These are phyloP conservation scores for Sphenostylis stenocarpa DNA, from an alignment of 306 rosid species.

Conservation along the genomic window DNA sequence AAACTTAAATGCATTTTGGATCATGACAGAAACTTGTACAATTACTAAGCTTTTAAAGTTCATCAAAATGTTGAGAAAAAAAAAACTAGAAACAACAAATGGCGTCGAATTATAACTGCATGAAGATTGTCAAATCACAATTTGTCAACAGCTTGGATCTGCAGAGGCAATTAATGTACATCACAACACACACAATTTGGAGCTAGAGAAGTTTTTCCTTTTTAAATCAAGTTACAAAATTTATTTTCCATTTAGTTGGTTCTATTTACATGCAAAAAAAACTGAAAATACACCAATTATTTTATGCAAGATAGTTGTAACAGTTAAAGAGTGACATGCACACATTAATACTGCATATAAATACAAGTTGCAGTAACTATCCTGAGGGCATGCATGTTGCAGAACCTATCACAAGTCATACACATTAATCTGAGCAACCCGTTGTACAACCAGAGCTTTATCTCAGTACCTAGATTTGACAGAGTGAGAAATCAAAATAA, in stretches of 20 bases:
- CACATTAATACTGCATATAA: constrained; percentile 23
- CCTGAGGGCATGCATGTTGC: constrained; percentile 28
- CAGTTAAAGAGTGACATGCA: constrained; percentile 22
- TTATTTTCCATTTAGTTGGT: constrained; percentile 13
- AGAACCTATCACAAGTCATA: constrained; percentile 47
- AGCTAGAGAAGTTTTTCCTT: background rate
- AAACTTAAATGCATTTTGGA: constrained; percentile 25
- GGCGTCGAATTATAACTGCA: background rate
- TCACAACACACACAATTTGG: background rate
- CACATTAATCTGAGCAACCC: constrained; percentile 35
- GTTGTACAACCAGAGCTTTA: constrained; percentile 29
- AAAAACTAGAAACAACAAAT: background rate
- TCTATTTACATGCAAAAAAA: constrained; percentile 10
- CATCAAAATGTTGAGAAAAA: constrained; percentile 2
- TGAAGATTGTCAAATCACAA: constrained; percentile 16
- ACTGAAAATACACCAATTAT: background rate
- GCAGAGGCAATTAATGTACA: background rate
- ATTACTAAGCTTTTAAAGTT: background rate
- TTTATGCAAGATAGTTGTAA: background rate
- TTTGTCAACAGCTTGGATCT: background rate
- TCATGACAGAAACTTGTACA: constrained; percentile 16
- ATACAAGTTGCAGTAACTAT: constrained; percentile 27
- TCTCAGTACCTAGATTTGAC: constrained; percentile 17
- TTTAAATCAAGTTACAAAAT: background rate
- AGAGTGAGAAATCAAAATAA: constrained; percentile 22